Evolutionary conservation across 2,329 filamentous ascomycete genomes (phyloP).

Genomic region (Chrysoporthe puriensis): DNA sequence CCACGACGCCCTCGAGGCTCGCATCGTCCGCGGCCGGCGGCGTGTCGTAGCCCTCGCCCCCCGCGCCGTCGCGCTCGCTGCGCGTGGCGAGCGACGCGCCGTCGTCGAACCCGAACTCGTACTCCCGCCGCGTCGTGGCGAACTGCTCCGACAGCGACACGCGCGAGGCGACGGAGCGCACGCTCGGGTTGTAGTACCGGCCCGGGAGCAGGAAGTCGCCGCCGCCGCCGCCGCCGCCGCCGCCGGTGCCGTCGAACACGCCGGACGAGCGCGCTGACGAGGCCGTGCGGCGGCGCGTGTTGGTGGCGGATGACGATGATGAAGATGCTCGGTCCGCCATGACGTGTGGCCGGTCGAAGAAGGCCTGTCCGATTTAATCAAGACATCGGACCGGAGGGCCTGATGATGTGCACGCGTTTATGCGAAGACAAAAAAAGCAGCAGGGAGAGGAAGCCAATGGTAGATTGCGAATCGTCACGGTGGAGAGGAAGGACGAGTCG

Average conservation of each 20-base stretch:
- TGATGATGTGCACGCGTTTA: neutral
- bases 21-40: conserved; percentile 29
- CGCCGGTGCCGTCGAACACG: conserved; percentile 9
- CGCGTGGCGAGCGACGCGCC: conserved; percentile 48
- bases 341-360: neutral
- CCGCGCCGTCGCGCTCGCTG: conserved; percentile 18
- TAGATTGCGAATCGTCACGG: no score
- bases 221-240: conserved; percentile 11
- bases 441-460: no score
- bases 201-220: neutral
- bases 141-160: conserved; percentile 54
- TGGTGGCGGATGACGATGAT: conserved; percentile 6
- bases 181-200: conserved; percentile 13
- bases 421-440: neutral
- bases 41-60: conserved; percentile 27
- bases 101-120: conserved; percentile 53
- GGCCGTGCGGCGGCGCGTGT: conserved; percentile 15
- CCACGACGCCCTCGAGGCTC: conserved; percentile 24
- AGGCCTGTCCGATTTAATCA: neutral
- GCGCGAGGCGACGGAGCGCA: conserved; percentile 46
- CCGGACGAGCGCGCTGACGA: conserved; percentile 25
- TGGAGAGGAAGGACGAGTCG: no score
- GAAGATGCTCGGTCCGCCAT: neutral
- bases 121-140: conserved; percentile 50
- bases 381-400: neutral